phyloP scores from a whole-genome alignment of 225 moss, liverwort and hornwort species.

The Asterella californica region DNA sequence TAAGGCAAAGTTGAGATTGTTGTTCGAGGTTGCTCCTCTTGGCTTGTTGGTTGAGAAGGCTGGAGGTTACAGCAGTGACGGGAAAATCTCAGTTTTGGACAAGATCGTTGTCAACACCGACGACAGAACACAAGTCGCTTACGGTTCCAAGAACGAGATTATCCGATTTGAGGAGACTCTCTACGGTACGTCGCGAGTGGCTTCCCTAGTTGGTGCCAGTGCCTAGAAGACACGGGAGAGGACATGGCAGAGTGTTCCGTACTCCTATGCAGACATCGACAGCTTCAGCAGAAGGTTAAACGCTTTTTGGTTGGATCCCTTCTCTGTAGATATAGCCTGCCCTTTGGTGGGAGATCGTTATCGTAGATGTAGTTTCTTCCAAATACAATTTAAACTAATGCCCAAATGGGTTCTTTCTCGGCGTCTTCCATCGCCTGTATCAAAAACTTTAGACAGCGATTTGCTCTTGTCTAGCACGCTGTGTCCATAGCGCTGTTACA shows the following conservation, averaged over 20 bases:
- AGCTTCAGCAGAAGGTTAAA: neutral
- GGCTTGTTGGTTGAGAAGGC: slow-evolving; percentile 87
- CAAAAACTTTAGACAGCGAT: neutral
- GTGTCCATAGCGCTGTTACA: no score
- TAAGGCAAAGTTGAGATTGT: slow-evolving; percentile 82
- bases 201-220: slow-evolving; percentile 35
- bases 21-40: slow-evolving; percentile 94
- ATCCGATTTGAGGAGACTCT: slow-evolving; percentile 89
- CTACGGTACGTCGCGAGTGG: slow-evolving; percentile 66
- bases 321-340: slow-evolving; percentile 16
- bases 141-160: slow-evolving; percentile 78
- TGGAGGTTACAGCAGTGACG: slow-evolving; percentile 96
- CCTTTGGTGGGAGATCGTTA: slow-evolving; percentile 1
- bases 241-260: neutral
- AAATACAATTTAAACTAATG: slow-evolving; percentile 3
- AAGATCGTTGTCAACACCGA: slow-evolving; percentile 65
- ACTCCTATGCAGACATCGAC: neutral
- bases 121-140: slow-evolving; percentile 90
- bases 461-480: neutral
- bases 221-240: slow-evolving; percentile 1
- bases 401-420: slow-evolving; percentile 7
- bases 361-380: slow-evolving; percentile 11
- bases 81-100: slow-evolving; percentile 77
- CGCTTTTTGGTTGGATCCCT: slow-evolving; percentile 8
- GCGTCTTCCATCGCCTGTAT: neutral